Conservation (phyloP, 169 alveolate species). For the Cryptosporidium felis region DNA sequence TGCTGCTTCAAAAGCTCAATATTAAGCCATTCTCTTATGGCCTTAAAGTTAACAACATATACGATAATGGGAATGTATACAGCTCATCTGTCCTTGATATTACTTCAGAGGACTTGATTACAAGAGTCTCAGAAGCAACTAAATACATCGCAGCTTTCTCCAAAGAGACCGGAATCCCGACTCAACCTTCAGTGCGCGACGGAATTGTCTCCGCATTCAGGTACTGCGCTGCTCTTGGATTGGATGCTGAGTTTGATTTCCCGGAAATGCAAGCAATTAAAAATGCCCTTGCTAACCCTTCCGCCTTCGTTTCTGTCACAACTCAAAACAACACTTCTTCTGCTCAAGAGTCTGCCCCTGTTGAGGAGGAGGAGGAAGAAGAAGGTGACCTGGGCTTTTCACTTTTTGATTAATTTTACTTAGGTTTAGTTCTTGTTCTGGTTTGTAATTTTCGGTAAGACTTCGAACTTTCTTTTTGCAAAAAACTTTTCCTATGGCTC, state of each 20-base stretch:
- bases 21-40: slow-evolving; percentile 98
- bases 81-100: slow-evolving; percentile 95
- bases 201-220: slow-evolving; percentile 94
- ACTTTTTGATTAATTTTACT: slow-evolving; percentile 87
- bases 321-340: slow-evolving; percentile 83
- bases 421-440: no score
- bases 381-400: slow-evolving; percentile 95
- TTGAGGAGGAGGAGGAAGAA: slow-evolving; percentile 92
- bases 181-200: slow-evolving; percentile 95
- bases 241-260: slow-evolving; percentile 92
- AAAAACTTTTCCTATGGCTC: no score
- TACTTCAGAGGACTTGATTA: slow-evolving; percentile 90
- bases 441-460: no score
- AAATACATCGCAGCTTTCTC: slow-evolving; percentile 93
- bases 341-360: slow-evolving; percentile 81
- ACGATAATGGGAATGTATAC: slow-evolving; percentile 94
- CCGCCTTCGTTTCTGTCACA: slow-evolving; percentile 87
- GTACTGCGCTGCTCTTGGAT: slow-evolving; percentile 94
- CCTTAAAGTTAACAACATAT: slow-evolving; percentile 90
- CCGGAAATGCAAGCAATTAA: slow-evolving; percentile 92
- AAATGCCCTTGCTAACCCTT: slow-evolving; percentile 91
- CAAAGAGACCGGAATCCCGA: slow-evolving; percentile 91
- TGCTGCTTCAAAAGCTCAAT: slow-evolving; percentile 94
- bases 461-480: no score
- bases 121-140: slow-evolving; percentile 87